A percentile compares a stretch with the other conserved stretches of the same genome.
phyloP scores from a whole-genome alignment of 1,284 basidiomycete genomes.

The Phylloboletellus chloephorus region DNA sequence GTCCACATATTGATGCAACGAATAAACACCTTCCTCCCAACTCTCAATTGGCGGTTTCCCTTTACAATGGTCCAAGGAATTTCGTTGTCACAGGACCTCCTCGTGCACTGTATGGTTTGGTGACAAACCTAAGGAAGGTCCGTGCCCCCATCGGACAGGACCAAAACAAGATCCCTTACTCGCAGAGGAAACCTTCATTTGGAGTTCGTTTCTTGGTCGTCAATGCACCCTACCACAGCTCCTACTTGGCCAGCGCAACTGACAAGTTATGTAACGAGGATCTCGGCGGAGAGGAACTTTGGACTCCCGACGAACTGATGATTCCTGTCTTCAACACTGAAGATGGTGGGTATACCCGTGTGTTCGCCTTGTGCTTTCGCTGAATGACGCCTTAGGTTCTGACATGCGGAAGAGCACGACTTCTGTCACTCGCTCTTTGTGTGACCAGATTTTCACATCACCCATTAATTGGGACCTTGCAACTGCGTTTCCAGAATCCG shows the following conservation, averaged over 20 bases:
- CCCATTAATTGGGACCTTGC: slow-evolving; percentile 93
- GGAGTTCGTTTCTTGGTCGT: slow-evolving; percentile 91
- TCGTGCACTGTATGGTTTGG: slow-evolving; percentile 90
- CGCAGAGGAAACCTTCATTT: slow-evolving; percentile 93
- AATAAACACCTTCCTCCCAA: slow-evolving; percentile 81
- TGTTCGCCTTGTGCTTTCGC: slow-evolving; percentile 9
- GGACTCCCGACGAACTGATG: slow-evolving; percentile 68
- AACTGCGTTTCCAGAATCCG: slow-evolving; percentile 80
- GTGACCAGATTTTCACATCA: slow-evolving; percentile 88
- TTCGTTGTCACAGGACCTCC: slow-evolving; percentile 94
- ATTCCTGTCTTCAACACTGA: slow-evolving; percentile 93
- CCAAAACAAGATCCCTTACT: slow-evolving; percentile 91
- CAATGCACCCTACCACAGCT: slow-evolving; percentile 92
- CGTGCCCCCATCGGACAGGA: slow-evolving; percentile 84
- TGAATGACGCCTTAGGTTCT: slow-evolving; percentile 49
- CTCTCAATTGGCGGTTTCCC: slow-evolving; percentile 79
- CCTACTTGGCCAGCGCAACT: slow-evolving; percentile 75
- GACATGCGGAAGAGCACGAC: slow-evolving; percentile 66
- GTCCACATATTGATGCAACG: slow-evolving; percentile 82
- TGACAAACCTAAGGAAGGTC: slow-evolving; percentile 84
- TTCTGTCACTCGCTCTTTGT: slow-evolving; percentile 78
- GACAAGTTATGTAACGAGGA: slow-evolving; percentile 74
- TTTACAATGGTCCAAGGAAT: slow-evolving; percentile 87
- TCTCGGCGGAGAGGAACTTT: slow-evolving; percentile 74
- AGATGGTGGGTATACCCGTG: slow-evolving; percentile 54